Conservation (phyloP, 1,284 basidiomycete genomes). For the Wallemia ichthyophaga region DNA sequence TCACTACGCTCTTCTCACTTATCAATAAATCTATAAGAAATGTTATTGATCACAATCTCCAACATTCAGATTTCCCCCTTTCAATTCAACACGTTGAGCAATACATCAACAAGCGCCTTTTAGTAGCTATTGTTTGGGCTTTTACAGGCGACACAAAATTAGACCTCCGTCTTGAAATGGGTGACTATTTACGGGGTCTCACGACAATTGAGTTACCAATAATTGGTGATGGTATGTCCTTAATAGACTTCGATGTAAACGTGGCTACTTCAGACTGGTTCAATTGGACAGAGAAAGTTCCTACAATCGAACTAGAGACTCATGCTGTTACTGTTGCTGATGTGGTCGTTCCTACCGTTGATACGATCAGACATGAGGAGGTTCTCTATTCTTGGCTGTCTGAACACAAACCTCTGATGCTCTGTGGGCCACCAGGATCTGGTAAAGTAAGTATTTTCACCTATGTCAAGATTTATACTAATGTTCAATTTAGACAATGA, state of each 20-base stretch:
- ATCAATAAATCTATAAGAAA: constrained; percentile 88
- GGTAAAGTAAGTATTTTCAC: constrained; percentile 27
- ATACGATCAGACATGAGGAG: constrained; percentile 94
- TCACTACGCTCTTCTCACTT: constrained; percentile 86
- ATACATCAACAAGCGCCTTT: constrained; percentile 66
- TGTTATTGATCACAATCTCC: constrained; percentile 74
- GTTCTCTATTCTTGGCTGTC: constrained; percentile 95
- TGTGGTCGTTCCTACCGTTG: constrained; percentile 90
- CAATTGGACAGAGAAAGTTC: constrained; percentile 71
- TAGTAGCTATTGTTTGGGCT: constrained; percentile 86
- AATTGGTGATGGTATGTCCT: constrained; percentile 37
- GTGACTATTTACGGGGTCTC: constrained; percentile 52
- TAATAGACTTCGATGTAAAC: constrained; percentile 89
- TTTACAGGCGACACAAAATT: constrained; percentile 87
- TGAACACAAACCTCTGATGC: constrained; percentile 92
- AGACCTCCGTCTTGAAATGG: constrained; percentile 63
- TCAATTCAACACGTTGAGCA: constrained; percentile 51
- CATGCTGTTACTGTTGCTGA: constrained; percentile 85
- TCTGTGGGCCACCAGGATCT: constrained; percentile 94
- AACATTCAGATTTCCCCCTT: constrained; percentile 85
- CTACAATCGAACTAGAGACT: constrained; percentile 84
- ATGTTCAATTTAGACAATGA: constrained; percentile 42
- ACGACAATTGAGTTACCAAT: constrained; percentile 73
- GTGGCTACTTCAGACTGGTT: constrained; percentile 61
- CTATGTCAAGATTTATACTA: background rate